Evolutionary conservation across 2,329 filamentous ascomycete species (phyloP).

Genomic region (Colletotrichum kahawae): DNA sequence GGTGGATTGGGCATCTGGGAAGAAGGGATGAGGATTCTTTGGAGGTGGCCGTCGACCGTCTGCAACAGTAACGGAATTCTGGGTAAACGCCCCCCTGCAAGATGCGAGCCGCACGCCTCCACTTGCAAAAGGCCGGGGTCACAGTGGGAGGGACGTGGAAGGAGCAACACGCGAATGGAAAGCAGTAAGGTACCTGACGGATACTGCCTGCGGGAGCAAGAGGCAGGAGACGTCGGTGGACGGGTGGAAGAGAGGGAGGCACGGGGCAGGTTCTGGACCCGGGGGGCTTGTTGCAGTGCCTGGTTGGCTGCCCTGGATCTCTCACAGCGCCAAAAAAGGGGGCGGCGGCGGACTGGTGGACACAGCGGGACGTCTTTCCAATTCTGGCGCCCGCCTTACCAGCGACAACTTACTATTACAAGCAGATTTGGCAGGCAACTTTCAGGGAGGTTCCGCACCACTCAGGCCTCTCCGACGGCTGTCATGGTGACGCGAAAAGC

Average conservation of each 20-base stretch:
- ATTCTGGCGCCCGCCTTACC: neutral
- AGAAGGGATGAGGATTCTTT: slow-evolving; percentile 20
- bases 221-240: too few species aligned
- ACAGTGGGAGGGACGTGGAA: neutral
- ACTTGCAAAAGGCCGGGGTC: neutral
- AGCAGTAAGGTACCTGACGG: neutral
- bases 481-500: neutral
- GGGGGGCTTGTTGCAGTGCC: neutral
- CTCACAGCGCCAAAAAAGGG: slow-evolving; percentile 2
- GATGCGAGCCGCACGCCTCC: slow-evolving; percentile 10
- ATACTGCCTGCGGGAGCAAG: too few species aligned
- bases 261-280: neutral
- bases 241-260: neutral
- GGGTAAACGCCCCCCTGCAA: neutral
- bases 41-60: slow-evolving; percentile 1
- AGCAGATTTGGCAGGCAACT: neutral
- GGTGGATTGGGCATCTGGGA: slow-evolving; percentile 4
- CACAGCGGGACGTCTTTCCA: slow-evolving; percentile 1
- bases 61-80: neutral
- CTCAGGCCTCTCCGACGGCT: neutral
- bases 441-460: neutral
- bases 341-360: neutral
- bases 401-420: neutral
- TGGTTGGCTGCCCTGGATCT: neutral
- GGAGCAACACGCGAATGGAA: neutral